Base-by-base conservation (phyloP, 2,329 filamentous ascomycete species). In the Cadophora sp. region DNA sequence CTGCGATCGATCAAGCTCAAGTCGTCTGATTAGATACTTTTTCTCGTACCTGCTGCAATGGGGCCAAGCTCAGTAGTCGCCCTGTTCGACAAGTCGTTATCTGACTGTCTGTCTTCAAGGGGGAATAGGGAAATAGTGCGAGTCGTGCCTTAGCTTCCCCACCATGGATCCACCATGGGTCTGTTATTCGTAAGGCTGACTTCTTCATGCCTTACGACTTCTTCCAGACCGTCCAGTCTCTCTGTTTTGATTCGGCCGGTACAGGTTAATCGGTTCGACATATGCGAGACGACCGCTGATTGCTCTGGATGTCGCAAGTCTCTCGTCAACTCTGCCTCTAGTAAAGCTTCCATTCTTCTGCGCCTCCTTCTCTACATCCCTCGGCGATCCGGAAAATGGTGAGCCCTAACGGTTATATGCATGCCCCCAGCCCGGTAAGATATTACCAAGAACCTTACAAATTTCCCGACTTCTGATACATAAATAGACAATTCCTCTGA, bases 391-490 rank as follows among this genome's bases (percentile, higher is more conserved):
- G 27, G 31, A 56, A 43, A 46, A 12, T 37, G 19, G 58, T 43
- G 64, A 66, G 43, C 27, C 40, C 27, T 48, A 51, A 59, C 34
- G 34, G 55, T 16, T 27, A 27, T 40, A 61, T 53, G 61, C 66
- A 64, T 43, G 43, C 43, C 62, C 29, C 61, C 48, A 56, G 31
- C 22, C 24, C 29, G 22, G 53, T 43, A 55, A 48, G 50, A 53
- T 58, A 48, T 70, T 68, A 68, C 65, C 58, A 70, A 70, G 68
- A 65, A 48, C 62, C 65, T 70, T 65, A 70, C 65, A 40, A 68
- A 68, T 63, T 64, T 34, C 22, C 51, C 34, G 24, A 29, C 26
- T 27, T 55, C 16, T 27, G 53, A 46, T 55, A 63, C 63, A 65
- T 65, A 66, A 67, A 70, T 70, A 67, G 67, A 53, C 60, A 16